phyloP scores from a whole-genome alignment of 2,329 filamentous ascomycete genomes.

The Cladophialophora exuberans region DNA sequence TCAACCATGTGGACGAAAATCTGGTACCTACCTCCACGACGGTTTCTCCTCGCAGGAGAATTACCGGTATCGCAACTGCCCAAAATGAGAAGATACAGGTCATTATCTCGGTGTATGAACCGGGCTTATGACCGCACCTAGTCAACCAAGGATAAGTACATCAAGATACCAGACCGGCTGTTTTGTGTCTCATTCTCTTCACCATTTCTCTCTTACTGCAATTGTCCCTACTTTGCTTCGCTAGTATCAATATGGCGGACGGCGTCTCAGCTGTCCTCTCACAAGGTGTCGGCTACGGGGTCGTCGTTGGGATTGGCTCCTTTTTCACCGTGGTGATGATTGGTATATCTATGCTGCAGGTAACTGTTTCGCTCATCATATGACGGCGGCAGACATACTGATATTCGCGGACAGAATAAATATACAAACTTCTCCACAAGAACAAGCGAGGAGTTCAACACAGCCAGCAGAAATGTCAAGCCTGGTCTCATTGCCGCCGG shows the following conservation, averaged over 20 bases:
- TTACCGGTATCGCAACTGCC: not conserved
- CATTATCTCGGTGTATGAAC: not conserved
- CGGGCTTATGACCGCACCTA: slow-evolving; percentile 8
- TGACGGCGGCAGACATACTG: not conserved
- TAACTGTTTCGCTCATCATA: slow-evolving; percentile 26
- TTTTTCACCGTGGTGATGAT: slow-evolving; percentile 50
- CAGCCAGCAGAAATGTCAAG: slow-evolving; percentile 83
- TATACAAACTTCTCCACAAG: slow-evolving; percentile 59
- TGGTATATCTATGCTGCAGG: slow-evolving; percentile 43
- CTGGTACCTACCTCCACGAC: not conserved
- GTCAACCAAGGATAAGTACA: slow-evolving; percentile 7
- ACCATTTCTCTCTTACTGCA: not conserved
- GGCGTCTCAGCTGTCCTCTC: slow-evolving; percentile 19
- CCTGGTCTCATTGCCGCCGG: slow-evolving; percentile 84
- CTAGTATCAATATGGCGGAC: slow-evolving; percentile 23
- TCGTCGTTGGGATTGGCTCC: slow-evolving; percentile 54
- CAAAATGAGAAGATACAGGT: not conserved
- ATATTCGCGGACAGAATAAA: slow-evolving; percentile 12
- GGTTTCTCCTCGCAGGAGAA: slow-evolving; percentile 4
- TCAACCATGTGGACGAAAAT: not conserved
- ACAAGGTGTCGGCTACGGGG: slow-evolving; percentile 52
- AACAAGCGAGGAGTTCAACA: slow-evolving; percentile 90
- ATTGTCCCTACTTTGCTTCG: not conserved
- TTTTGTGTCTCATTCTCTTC: not conserved
- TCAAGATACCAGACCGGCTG: not conserved